Conservation (phyloP, 345 rosid species). For the Rhodamnia argentea region DNA sequence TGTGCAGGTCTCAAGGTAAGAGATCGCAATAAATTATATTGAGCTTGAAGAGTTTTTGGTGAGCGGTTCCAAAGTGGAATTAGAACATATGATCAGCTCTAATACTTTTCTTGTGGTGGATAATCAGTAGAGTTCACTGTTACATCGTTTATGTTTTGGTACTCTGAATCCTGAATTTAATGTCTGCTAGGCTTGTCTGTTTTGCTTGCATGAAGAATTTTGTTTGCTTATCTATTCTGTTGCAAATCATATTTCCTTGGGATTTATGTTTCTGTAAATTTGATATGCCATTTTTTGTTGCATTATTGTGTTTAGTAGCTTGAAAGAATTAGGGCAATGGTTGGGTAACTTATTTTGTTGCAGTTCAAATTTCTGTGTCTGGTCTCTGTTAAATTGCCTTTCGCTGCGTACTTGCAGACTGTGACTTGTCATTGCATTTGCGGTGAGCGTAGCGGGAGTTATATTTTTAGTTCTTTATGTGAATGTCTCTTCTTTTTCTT, state of each 20-base stretch:
- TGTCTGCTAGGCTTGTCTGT: background rate
- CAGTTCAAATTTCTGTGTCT: background rate
- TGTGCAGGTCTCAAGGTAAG: constrained; percentile 88
- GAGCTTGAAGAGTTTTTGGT: constrained; percentile 8
- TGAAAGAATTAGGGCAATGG: background rate
- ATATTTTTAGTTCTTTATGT: background rate
- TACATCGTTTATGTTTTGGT: background rate
- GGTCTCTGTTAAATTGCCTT: background rate
- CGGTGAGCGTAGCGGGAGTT: background rate
- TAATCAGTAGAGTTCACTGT: background rate
- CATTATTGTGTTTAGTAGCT: background rate
- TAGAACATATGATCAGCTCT: background rate
- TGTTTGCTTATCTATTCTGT: background rate
- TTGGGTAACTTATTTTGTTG: background rate
- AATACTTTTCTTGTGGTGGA: background rate
- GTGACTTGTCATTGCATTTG: background rate
- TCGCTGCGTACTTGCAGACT: background rate
- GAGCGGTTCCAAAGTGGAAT: background rate
- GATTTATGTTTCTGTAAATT: background rate
- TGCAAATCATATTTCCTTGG: background rate
- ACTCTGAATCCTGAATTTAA: background rate
- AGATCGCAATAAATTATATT: constrained; percentile 12
- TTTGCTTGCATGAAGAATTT: background rate
- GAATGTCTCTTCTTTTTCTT: background rate
- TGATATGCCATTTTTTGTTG: background rate